These are phyloP conservation scores for Rhexocercosporidium sp. DNA, from an alignment of 2,329 filamentous ascomycete genomes.

Conservation along the genomic window DNA sequence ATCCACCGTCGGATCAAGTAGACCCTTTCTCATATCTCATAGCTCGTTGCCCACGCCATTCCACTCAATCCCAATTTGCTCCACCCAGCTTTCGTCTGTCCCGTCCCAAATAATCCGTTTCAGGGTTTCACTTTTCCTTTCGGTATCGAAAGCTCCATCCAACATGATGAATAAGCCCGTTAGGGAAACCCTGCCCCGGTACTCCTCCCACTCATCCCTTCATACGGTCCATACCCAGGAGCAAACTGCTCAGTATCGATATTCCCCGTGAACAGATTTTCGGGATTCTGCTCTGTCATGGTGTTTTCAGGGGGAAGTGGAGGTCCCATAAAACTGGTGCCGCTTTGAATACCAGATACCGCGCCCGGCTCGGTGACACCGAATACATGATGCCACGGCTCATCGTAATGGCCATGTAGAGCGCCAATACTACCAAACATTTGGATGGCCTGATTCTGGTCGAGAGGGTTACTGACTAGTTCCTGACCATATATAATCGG, in stretches of 20 bases:
- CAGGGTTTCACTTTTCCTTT: background rate
- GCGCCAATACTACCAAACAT: constrained; percentile 27
- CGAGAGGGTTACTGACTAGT: constrained; percentile 24
- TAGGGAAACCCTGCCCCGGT: background rate
- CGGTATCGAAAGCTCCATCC: background rate
- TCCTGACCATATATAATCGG: background rate
- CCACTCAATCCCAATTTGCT: too few relatives aligned
- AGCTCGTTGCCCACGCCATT: too few relatives aligned
- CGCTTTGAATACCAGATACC: background rate
- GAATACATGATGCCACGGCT: constrained; percentile 30
- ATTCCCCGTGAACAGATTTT: background rate
- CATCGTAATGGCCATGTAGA: constrained; percentile 35
- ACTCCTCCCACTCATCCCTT: background rate
- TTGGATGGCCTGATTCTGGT: constrained; percentile 23
- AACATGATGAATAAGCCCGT: background rate
- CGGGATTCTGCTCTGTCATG: background rate
- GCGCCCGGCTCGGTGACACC: background rate
- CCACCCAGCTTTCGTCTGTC: too few relatives aligned
- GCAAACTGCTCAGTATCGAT: background rate
- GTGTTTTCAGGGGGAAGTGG: background rate
- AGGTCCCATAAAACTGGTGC: background rate
- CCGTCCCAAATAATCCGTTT: background rate
- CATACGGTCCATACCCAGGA: background rate
- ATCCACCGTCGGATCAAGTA: too few relatives aligned
- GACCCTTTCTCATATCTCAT: too few relatives aligned